These are phyloP conservation scores for Tylopilus sp. DNA, from an alignment of 768 basidiomycete genomes.

Conservation along the genomic window DNA sequence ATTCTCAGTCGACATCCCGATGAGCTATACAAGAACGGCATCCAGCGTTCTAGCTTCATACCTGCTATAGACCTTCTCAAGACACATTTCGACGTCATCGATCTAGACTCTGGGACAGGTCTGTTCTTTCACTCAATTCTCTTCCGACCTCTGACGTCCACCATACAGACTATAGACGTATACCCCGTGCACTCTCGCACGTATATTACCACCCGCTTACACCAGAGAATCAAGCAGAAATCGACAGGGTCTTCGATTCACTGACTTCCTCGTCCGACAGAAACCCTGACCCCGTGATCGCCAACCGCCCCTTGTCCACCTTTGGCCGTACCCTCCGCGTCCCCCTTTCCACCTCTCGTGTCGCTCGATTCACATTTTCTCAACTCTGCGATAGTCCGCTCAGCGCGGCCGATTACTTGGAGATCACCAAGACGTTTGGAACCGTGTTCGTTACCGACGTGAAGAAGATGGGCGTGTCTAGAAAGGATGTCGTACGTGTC, in stretches of 20 bases:
- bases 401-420: slow-evolving; percentile 94
- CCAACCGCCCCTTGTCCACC: slow-evolving; percentile 65
- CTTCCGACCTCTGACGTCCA: not conserved
- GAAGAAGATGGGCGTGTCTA: slow-evolving; percentile 80
- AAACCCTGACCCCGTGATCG: slow-evolving; percentile 47
- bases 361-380: slow-evolving; percentile 84
- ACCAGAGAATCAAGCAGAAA: slow-evolving; percentile 59
- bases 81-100: slow-evolving; percentile 78
- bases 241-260: slow-evolving; percentile 81
- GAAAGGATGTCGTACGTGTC: slow-evolving; percentile 75
- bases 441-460: slow-evolving; percentile 88
- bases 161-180: slow-evolving; percentile 82
- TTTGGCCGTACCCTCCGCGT: slow-evolving; percentile 87
- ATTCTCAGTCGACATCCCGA: slow-evolving; percentile 85
- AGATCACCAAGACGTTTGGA: slow-evolving; percentile 83
- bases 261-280: slow-evolving; percentile 43
- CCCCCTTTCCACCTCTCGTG: slow-evolving; percentile 72
- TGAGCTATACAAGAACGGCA: slow-evolving; percentile 97
- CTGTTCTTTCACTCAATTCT: slow-evolving; percentile 11
- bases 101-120: slow-evolving; percentile 96
- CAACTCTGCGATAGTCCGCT: slow-evolving; percentile 87
- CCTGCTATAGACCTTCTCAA: slow-evolving; percentile 95
- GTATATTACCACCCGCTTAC: slow-evolving; percentile 88
- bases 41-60: slow-evolving; percentile 91
- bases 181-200: slow-evolving; percentile 89